Base-by-base conservation (phyloP, 2,329 filamentous ascomycete genomes). In the Colletotrichum sp. region DNA sequence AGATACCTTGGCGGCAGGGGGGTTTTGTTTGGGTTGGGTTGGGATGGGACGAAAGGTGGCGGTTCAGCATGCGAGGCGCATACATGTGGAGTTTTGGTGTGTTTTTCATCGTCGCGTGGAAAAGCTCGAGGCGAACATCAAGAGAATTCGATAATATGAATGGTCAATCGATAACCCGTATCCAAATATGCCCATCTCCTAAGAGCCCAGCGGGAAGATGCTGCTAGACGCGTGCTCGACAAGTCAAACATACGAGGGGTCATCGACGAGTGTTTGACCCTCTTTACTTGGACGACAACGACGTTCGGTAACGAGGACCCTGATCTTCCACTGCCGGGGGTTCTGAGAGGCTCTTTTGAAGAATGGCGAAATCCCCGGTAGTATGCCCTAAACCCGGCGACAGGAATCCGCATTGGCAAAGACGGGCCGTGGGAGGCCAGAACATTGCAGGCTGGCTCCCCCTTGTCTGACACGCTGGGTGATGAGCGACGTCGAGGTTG, bases 401-500 rank as follows among this genome's bases (percentile, higher is more conserved):
- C 44, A 52, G n/a, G n/a, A 21, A 52, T 13, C 44, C 10, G 44
- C 12, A 16, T 65, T 30, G 30, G 60, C 55, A 59, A n/a, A 59
- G 55, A 10, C 21, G 55, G 55, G 13, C 26, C 55, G 15, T 55
- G 63, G 28, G 36, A 59, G 28, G n/a, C 26, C n/a, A 21, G 30
- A 69, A 34, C 15, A 21, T 15, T 6, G 8, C 1, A 34, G 28
- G 3, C n/a, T 30, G 60, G 60, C 8, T 4, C 18, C 10, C 52
- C 66, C 32, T 24, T 59, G 30, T 57, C 32, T 39, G 12, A 18
- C 26, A 21, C 44, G 55, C 55, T 21, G 26, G 55, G 62, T 57
- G 32, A 55, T n/a, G 36, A 57, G 69, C 60, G 44, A 70, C 55
- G 26, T 60, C 21, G 34, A 34, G 60, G 75, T 74, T 77, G 75